Percentiles rank a stretch among this genome's conserved stretches.
phyloP scores from a whole-genome alignment of 2,329 filamentous ascomycete genomes.

The Trichophyton rubrum region DNA sequence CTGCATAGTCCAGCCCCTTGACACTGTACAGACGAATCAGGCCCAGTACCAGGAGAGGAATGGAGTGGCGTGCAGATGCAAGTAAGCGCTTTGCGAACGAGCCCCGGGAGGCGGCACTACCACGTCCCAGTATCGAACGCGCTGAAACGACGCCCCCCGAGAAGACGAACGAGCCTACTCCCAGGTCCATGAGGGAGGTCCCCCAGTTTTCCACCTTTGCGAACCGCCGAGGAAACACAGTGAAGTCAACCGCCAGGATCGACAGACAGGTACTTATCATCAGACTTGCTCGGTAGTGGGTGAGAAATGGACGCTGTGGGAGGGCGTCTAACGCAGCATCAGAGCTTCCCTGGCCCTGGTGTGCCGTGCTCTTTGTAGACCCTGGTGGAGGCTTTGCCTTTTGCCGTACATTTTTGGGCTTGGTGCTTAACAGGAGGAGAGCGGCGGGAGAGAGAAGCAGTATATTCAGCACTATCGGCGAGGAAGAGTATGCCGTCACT shows the following conservation, averaged over 20 bases:
- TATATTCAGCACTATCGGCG: constrained; percentile 59
- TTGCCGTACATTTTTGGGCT: constrained; percentile 18
- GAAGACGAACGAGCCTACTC: constrained; percentile 95
- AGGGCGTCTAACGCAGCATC: constrained; percentile 38
- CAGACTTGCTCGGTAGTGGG: constrained; percentile 82
- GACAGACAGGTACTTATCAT: constrained; percentile 78
- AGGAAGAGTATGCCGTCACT: constrained; percentile 68
- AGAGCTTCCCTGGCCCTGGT: constrained; percentile 11
- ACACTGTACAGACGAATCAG: constrained; percentile 72
- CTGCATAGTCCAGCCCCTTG: constrained; percentile 89
- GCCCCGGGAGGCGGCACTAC: constrained; percentile 29
- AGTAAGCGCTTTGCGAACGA: constrained; percentile 46
- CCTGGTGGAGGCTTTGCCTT: constrained; percentile 26
- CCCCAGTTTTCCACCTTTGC: constrained; percentile 99
- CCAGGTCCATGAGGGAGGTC: constrained; percentile 96
- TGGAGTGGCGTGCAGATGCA: constrained; percentile 60
- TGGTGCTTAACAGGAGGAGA: constrained; percentile 43
- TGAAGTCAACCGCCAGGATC: constrained; percentile 95
- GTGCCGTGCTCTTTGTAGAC: constrained; percentile 12
- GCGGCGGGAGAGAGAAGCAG: constrained; percentile 61
- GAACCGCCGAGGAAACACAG: constrained; percentile 81
- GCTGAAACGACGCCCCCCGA: constrained; percentile 84
- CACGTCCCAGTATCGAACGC: constrained; percentile 58
- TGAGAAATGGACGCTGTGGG: constrained; percentile 82
- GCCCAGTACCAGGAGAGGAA: constrained; percentile 71